Base-by-base conservation (phyloP, 192 early-diverging fungal genomes). In the Mortierella alpina region DNA sequence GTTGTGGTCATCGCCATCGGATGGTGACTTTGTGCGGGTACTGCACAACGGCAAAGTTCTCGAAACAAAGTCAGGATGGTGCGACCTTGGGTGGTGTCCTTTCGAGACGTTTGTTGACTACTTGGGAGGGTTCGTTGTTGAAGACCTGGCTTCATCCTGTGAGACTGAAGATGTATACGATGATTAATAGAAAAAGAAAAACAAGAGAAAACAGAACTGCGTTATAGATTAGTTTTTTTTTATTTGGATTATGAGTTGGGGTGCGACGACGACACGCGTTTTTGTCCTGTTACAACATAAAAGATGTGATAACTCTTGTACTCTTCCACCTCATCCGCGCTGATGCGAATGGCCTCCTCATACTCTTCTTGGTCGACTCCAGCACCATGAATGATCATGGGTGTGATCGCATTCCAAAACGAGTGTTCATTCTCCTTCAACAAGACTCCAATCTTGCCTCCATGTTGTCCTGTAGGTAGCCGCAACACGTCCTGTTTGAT, bases 251-350 rank as follows among this genome's bases (percentile, higher is more conserved):
- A 31, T 31, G 31, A 31, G 3, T 31, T 31, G 31, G 45, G 4
- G 18, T 20, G 7, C 8, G 47, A 46, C 8, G 12, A 18, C n/a
- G 61, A 17, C n/a, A 40, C 58, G 2, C 59, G 56, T 39, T 78
- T 78, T 47, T 78, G 75, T n/a, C 68, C 75, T 5, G 54, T 70
- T 5, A 46, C 45, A 17, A 78, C 57, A 41, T 66, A 78, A 49
- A 78, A 71, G 44, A 78, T 66, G 48, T 78, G 75, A 50, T 71
- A 71, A 42, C 60, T 64, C 39, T 71, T 71, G 52, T 56, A 71
- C 22, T 61, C 50, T 22, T 78, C 75, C 23, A 78, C 68, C 11
- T 78, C 75, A 2, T 39, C 10, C 11, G 65, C 61, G 14, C 68
- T 63, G 8, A 61, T 70, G 17, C 40, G 46, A 39, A 78, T 11